Evolutionary conservation across 148 eudicot species (phyloP).

Genomic region (Cornus suecica): DNA sequence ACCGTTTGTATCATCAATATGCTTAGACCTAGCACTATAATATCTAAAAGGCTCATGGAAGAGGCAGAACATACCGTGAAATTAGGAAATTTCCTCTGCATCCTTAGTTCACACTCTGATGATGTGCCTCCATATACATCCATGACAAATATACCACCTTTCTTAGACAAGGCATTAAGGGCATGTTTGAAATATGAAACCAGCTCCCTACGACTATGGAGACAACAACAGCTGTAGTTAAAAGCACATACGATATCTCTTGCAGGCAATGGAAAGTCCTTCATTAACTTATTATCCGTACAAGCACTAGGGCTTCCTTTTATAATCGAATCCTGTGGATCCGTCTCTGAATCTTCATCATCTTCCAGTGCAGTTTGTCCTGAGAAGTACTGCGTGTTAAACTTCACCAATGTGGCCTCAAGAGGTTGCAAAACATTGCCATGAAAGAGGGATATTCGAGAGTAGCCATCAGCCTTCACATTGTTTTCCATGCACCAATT

Average conservation of each 20-base stretch:
- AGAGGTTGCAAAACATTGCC: slow-evolving; percentile 87
- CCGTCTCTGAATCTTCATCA: slow-evolving; percentile 24
- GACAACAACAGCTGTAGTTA: slow-evolving; percentile 97
- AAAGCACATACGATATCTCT: slow-evolving; percentile 96
- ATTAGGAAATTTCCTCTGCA: slow-evolving; percentile 84
- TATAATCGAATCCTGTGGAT: slow-evolving; percentile 15
- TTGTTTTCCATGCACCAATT: slow-evolving; percentile 88
- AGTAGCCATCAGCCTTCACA: slow-evolving; percentile 51
- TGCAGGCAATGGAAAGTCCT: slow-evolving; percentile 40
- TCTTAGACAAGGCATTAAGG: slow-evolving; percentile 49
- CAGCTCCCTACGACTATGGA: slow-evolving; percentile 77
- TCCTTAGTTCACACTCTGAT: slow-evolving; percentile 69
- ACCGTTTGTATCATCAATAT: background rate
- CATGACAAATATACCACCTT: slow-evolving; percentile 94
- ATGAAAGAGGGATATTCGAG: slow-evolving; percentile 78
- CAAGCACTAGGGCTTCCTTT: slow-evolving; percentile 12
- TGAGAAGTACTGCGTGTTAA: slow-evolving; percentile 36
- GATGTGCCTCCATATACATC: slow-evolving; percentile 97
- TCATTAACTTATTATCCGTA: slow-evolving; percentile 23
- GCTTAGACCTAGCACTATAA: background rate
- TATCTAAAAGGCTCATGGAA: background rate
- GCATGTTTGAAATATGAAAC: slow-evolving; percentile 81
- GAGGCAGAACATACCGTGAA: slow-evolving; percentile 60
- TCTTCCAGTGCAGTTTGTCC: slow-evolving; percentile 34
- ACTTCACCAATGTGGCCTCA: slow-evolving; percentile 57